A percentile compares a stretch with the other conserved stretches of the same genome.
Evolutionary conservation across 2,329 filamentous ascomycete species (phyloP).

Genomic region (Zasmidium citrigriseum): DNA sequence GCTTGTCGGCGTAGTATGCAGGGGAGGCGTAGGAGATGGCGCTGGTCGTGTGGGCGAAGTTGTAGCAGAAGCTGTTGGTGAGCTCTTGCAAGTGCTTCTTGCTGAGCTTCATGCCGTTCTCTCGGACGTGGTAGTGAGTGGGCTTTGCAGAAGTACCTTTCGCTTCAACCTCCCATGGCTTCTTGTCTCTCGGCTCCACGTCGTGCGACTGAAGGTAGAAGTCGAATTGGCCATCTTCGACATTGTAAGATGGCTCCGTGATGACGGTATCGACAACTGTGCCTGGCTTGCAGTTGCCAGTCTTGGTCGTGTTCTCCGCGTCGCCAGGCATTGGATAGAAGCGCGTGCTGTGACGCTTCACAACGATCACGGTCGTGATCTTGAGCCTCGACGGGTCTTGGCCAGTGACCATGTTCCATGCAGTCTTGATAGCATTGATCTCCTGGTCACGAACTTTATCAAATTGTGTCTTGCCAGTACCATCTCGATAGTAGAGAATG

Average conservation of each 20-base stretch:
- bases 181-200: neutral
- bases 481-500: slow-evolving; percentile 25
- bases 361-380: slow-evolving; percentile 38
- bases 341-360: slow-evolving; percentile 44
- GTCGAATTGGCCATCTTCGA: slow-evolving; percentile 5
- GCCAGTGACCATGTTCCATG: neutral
- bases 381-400: neutral
- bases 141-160: slow-evolving; percentile 10
- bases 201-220: slow-evolving; percentile 26
- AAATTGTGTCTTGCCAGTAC: slow-evolving; percentile 17
- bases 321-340: slow-evolving; percentile 58
- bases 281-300: slow-evolving; percentile 19
- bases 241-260: slow-evolving; percentile 6
- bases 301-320: slow-evolving; percentile 48
- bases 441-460: slow-evolving; percentile 41
- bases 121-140: slow-evolving; percentile 17
- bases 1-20: slow-evolving; percentile 40
- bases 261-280: slow-evolving; percentile 18
- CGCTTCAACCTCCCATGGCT: neutral
- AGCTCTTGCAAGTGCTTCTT: slow-evolving; percentile 18
- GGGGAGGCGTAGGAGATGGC: slow-evolving; percentile 38
- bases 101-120: slow-evolving; percentile 16
- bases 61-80: slow-evolving; percentile 35
- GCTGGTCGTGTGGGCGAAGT: slow-evolving; percentile 31
- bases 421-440: slow-evolving; percentile 34